Evolutionary conservation across 805 yeast species (phyloP), one percentile per base, ranked within the genome.

Genomic region (Zygotorulaspora chibaensis): DNA sequence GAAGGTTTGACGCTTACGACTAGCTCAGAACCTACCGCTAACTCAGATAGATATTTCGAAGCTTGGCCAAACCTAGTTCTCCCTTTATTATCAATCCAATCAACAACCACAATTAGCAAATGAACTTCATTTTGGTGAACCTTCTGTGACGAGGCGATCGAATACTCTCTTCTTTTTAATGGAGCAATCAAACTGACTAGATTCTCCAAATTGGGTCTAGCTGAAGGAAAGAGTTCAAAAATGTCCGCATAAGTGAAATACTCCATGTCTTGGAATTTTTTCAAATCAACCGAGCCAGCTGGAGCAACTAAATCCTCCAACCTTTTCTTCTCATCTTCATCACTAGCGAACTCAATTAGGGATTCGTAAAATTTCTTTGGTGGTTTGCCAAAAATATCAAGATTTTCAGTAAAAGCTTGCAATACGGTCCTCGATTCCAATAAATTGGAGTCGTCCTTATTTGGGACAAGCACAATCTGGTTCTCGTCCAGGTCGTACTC

Each of bases 1-100:
- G 96, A 88, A 26, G 97, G 96, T 71, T 91, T 91, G 47, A 91
- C 97, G 51, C 93, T 82, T 25, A 91, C 98, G 44, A 88, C 95
- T 47, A 91, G 75, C 64, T 89, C 96, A 40, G 84, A 75, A 35
- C 96, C 97, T 50, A 85, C 75, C 8, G 70, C 55, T 61, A 91
- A 78, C 52, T 87, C 90, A 26, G 96, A 80, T 56, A 91, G 72
- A 68, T 80, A 91, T 68, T 87, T 87, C 41, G 98, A 91, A 69
- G 96, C 87, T 67, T 91, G 98, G 35, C 98, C 98, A 64, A 69
- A 89, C 70, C 97, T 80, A 62, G 76, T 78, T 66, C 96, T 80
- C 42, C 96, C 96, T 65, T 77, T 75, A 43, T 82, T 74, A 68
- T 91, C 96, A 37, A 80, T 73, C 98, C 98, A 91, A 67, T 90